Base-by-base conservation (phyloP, 1,284 basidiomycete genomes). In the Malassezia psittaci region DNA sequence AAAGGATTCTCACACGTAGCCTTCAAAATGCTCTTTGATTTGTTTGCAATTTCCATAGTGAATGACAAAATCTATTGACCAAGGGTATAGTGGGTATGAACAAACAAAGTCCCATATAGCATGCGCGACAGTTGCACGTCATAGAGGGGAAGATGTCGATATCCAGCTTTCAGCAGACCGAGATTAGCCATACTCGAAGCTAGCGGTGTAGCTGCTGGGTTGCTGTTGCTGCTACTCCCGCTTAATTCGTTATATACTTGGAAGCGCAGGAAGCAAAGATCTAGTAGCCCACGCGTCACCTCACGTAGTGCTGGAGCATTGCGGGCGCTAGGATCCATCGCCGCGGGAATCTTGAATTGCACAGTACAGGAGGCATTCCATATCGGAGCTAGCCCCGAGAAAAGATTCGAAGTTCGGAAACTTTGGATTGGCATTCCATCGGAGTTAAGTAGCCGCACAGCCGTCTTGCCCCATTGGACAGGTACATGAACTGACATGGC, bases 261-360 rank as follows among this genome's bases (percentile, higher is more conserved):
- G 48, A 74, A 67, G 6, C 67, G 67, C 1, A 73, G 39, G 46
- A 74, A 74, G 56, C 64, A 66, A 8, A 74, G 59, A 41, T 74
- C 70, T 11, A 74, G 61, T 29, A 73, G 52, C 7, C 69, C 70
- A 7, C 67, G 63, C 15, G 65, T 66, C 18, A 59, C 48, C 13
- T 19, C 34, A 10, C 43, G 51, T n/a, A 52, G 46, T 15, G 39
- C 9, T 13, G 8, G 9, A 11, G 19, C 18, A 19, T 58, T 33
- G 21, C n/a, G 7, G n/a, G 45, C 55, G 15, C 42, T 51, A 9
- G 54, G 19, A 13, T 37, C 33, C 49, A 53, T 21, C 9, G 58
- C 44, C 8, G 64, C 63, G 1, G 70, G 68, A 1, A 73, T 43
- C 15, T 67, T 64, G 46, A 74, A 53, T n/a, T 54, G 60, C 13